phyloP scores from a whole-genome alignment of 257 asterid species.

The Rubia yunnanensis region DNA sequence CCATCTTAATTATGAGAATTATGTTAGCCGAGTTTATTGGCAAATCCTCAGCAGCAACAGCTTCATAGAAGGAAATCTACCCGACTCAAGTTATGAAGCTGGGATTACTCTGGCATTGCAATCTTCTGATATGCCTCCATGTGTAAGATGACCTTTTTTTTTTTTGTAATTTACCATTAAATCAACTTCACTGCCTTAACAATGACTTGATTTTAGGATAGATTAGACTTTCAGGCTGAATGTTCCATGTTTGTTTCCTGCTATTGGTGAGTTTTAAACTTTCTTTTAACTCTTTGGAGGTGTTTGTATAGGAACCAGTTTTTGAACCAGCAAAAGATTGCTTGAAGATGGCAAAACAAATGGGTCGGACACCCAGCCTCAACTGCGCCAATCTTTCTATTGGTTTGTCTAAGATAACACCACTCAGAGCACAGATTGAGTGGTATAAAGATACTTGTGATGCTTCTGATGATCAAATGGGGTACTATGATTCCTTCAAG shows the following conservation, averaged over 20 bases:
- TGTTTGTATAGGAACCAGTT: constrained; percentile 33
- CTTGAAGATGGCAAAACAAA: constrained; percentile 47
- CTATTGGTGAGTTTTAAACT: background rate
- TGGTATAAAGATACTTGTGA: constrained; percentile 74
- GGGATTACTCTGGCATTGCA: constrained; percentile 67
- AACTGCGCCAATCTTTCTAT: constrained; percentile 69
- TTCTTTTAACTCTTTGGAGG: constrained; percentile 11
- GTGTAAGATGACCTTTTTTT: constrained; percentile 25
- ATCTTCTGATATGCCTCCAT: constrained; percentile 43
- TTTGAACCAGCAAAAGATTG: constrained; percentile 46
- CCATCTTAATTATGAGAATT: constrained; percentile 47
- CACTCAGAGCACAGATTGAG: constrained; percentile 69
- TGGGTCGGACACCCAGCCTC: constrained; percentile 56
- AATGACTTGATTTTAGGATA: background rate
- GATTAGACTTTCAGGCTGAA: background rate
- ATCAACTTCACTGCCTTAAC: background rate
- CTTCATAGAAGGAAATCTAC: constrained; percentile 24
- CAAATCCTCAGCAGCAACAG: constrained; percentile 36
- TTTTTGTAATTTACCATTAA: background rate
- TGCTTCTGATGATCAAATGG: constrained; percentile 53
- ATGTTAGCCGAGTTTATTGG: constrained; percentile 32
- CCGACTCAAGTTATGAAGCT: constrained; percentile 57
- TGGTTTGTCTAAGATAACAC: constrained; percentile 43
- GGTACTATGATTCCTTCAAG: constrained; percentile 83
- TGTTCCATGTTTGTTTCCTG: background rate